phyloP scores from a whole-genome alignment of 2,329 filamentous ascomycete species.

The Fusarium tjaetaba region DNA sequence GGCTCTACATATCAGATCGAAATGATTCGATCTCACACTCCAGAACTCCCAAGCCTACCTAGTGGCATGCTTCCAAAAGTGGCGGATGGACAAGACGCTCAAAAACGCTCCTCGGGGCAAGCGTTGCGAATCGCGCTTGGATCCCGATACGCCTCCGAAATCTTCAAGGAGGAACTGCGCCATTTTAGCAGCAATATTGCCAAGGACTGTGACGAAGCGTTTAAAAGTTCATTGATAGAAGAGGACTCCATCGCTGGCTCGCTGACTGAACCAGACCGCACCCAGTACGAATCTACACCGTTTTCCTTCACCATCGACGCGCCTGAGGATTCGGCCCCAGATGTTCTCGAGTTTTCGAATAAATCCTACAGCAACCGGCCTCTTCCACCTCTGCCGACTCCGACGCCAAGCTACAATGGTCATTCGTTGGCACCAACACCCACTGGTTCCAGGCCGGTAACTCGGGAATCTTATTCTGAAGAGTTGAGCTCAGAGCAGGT shows the following conservation, averaged over 20 bases:
- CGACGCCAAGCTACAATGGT: constrained; percentile 33
- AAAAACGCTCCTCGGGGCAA: constrained; percentile 19
- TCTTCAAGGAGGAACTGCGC: constrained; percentile 77
- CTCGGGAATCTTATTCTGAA: constrained; percentile 40
- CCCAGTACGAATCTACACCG: constrained; percentile 51
- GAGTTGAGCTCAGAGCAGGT: constrained; percentile 40
- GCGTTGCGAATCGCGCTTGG: constrained; percentile 22
- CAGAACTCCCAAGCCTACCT: constrained; percentile 42
- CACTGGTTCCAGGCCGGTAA: constrained; percentile 37
- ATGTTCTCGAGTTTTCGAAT: constrained; percentile 27
- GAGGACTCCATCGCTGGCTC: constrained; percentile 51
- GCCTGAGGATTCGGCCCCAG: constrained; percentile 38
- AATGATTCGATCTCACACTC: constrained; percentile 43
- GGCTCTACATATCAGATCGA: constrained; percentile 34
- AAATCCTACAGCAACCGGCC: constrained; percentile 60
- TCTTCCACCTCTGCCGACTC: constrained; percentile 59
- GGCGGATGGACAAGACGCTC: constrained; percentile 16
- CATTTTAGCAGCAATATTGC: constrained; percentile 87
- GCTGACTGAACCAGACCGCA: constrained; percentile 46
- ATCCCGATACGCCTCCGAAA: constrained; percentile 44
- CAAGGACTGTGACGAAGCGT: constrained; percentile 91
- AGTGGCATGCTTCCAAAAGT: constrained; percentile 43
- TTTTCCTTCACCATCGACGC: constrained; percentile 55
- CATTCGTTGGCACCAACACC: constrained; percentile 28
- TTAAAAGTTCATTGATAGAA: constrained; percentile 72